A percentile compares a stretch with the other conserved stretches of the same genome.
Conservation (phyloP, 257 asterid species). For the Solanum raphanifolium region DNA sequence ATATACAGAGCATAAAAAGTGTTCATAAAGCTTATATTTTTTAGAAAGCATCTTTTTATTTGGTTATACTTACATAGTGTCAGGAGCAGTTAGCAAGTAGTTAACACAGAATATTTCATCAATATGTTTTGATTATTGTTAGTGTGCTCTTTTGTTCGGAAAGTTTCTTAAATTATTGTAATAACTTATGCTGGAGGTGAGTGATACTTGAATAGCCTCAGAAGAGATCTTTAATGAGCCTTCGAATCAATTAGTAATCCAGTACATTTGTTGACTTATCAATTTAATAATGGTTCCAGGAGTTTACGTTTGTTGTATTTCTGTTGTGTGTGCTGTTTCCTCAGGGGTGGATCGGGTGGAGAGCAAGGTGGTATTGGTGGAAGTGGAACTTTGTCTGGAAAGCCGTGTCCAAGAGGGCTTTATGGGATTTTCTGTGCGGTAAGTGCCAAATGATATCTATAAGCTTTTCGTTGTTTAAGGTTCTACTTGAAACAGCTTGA, state of each 20-base stretch:
- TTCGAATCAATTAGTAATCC: background rate
- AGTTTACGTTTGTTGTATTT: background rate
- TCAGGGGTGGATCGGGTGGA: conserved; percentile 89
- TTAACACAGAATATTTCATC: background rate
- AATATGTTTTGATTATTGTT: background rate
- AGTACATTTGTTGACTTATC: background rate
- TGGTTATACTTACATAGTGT: background rate
- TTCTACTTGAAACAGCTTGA: background rate
- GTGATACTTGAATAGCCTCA: background rate
- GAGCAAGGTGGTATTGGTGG: conserved; percentile 58
- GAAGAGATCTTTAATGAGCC: background rate
- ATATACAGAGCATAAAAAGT: background rate
- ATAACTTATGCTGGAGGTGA: background rate
- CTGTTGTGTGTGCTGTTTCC: conserved; percentile 7
- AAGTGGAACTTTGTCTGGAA: conserved; percentile 82
- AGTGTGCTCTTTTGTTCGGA: background rate
- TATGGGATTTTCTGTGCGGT: conserved; percentile 91
- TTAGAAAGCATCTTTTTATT: background rate
- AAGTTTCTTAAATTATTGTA: background rate
- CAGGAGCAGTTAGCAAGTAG: background rate
- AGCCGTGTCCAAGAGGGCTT: conserved; percentile 93
- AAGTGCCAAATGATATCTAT: background rate
- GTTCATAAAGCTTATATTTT: background rate
- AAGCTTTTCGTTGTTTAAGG: background rate
- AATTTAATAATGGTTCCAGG: background rate